phyloP scores from a whole-genome alignment of 345 rosid genomes.

The Leavenworthia alabamica region DNA sequence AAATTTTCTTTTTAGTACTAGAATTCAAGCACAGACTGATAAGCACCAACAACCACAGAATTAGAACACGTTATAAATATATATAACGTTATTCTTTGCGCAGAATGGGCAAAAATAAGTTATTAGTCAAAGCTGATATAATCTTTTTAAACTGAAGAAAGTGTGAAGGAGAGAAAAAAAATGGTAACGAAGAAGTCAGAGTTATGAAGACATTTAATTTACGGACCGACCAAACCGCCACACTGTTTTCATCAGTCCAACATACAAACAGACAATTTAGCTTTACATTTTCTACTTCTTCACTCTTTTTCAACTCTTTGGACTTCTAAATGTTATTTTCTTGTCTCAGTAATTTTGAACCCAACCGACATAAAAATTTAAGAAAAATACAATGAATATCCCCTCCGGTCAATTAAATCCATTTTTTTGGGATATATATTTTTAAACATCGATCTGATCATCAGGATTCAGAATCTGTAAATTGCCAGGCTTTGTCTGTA shows the following conservation, averaged over 20 bases:
- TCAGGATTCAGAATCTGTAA: constrained; percentile 16
- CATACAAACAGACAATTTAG: too few species aligned
- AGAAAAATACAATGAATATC: neutral
- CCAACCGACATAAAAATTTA: constrained; percentile 5
- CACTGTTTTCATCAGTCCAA: constrained; percentile 18
- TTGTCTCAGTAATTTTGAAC: constrained; percentile 6
- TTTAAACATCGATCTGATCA: neutral
- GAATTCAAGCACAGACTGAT: neutral
- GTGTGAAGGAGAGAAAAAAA: constrained; percentile 14
- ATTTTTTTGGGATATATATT: neutral
- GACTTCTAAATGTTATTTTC: neutral
- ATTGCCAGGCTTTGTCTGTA: constrained; percentile 1
- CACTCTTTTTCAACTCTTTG: neutral
- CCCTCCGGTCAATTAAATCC: neutral
- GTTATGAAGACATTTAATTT: constrained; percentile 25
- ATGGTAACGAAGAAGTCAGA: too few species aligned
- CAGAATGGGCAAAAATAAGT: neutral
- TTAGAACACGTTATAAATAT: neutral
- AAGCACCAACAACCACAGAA: constrained; percentile 1
- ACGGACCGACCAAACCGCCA: constrained; percentile 34
- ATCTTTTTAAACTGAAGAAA: neutral
- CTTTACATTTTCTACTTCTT: constrained; percentile 7
- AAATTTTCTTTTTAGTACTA: too few species aligned
- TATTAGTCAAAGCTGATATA: neutral
- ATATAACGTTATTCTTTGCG: neutral